Base-by-base conservation (phyloP, 2,329 filamentous ascomycete species). In the Seiridium unicorne region DNA sequence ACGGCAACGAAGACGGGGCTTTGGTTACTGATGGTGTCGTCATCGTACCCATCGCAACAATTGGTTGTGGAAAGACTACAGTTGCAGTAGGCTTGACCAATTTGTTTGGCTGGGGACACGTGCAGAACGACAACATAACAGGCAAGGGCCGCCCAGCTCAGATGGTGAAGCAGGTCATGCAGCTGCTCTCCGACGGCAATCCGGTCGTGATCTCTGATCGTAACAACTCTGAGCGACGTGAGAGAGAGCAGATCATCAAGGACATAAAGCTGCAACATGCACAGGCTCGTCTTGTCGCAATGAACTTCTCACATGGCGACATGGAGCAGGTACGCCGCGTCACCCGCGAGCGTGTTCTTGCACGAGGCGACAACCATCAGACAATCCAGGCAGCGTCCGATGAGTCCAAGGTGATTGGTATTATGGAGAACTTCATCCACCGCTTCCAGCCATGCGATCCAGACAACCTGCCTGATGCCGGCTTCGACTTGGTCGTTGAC, bases 61-160 rank as follows among this genome's bases (percentile, higher is more conserved):
- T 99, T 58, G 95, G 95, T 8, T 99, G 95, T 71, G 95, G 95
- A 59, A 99, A 99, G 82, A 99, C 95, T 0, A 99, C 95, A 0
- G 79, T 99, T 55, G 93, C 91, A 3, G 76, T 96, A 55, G 93
- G 91, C 2, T 79, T 99, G 26, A 84, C 84, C 4, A 89, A 92
- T 69, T 83, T 99, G 1, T 97, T 98, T 66, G 86, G 83, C 58
- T 98, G 93, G 91, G 94, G 92, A 13, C 93, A 97, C 72, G 82
- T 97, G 54, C 95, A 99, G 72, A 99, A 99, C 72, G 95, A 99
- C 77, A 96, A 99, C 71, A 95, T 99, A 61, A 87, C 87, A 57
- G 92, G 88, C 63, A 89, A 90, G 72, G 84, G 84, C 59, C 90
- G 94, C 42, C 90, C 92, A 3, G 86, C 89, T 63, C 84, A 86